Evolutionary conservation across 257 asterid species (phyloP), one percentile per base, ranked within the genome.

Genomic region (Datura wrightii): DNA sequence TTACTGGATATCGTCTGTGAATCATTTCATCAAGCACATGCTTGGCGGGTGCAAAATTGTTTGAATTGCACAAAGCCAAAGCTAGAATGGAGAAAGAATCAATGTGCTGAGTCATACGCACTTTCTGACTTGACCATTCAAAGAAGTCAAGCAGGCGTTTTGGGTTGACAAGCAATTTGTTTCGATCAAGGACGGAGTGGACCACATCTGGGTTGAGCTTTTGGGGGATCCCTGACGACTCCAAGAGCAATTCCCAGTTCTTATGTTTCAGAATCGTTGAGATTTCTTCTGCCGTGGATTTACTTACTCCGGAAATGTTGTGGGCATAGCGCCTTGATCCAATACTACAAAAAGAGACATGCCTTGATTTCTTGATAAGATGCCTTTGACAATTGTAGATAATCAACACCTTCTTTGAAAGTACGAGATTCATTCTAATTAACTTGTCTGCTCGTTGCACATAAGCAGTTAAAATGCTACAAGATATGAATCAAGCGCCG

Each of bases 111-210:
- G 89, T 31, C 42, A 82, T 86, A 91, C 97, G 95, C 88, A 93
- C 67, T 83, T 88, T 88, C 4, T 71, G 91, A 84, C 83, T 85
- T 16, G 97, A 92, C 97, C 98, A 95, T 79, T 86, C 52, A 86
- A 92, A 94, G 93, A 95, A 95, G 83, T 93, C 95, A 14, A 91
- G 89, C 37, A 94, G 90, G 83, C 95, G 92, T 88, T 87, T 89
- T 5, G 99, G 97, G 34, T 95, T 93, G 78, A 91, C 71, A 7
- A 91, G 69, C 71, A 84, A 71, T 69, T 90, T 91, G 89, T 89
- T 85, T 69, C 84, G 87, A 60, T 83, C 90, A 71, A 95, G 94
- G 63, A 95, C 94, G 24, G 93, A 89, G 60, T 84, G 85, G 67
- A 95, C 94, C 87, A 95, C 95, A 81, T 92, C 90, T 14, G 93